Conservation (phyloP, 2,329 filamentous ascomycete genomes). For the Colletotrichum endophyticum region DNA sequence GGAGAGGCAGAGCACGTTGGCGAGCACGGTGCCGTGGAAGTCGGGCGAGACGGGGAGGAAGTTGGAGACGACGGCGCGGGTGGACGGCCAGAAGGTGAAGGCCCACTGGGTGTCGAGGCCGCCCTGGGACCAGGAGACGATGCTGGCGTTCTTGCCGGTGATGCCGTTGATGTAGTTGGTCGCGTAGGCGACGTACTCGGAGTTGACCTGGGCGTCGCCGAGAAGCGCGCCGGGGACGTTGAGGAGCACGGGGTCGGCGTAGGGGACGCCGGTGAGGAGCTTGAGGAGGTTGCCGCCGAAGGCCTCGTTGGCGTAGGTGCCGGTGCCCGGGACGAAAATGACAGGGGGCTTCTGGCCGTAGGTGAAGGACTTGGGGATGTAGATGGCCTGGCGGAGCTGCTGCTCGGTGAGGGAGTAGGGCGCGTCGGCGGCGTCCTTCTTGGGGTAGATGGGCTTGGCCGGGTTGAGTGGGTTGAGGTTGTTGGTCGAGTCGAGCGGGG, state of each 20-base stretch:
- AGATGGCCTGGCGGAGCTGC: conserved; percentile 53
- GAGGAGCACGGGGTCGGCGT: conserved; percentile 58
- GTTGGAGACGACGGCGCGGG: conserved; percentile 46
- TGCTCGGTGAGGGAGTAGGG: conserved; percentile 52
- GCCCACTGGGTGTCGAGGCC: conserved; percentile 61
- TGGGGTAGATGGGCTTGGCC: conserved; percentile 35
- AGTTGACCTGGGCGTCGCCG: conserved; percentile 53
- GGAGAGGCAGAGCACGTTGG: conserved; percentile 14
- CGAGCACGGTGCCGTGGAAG: conserved; percentile 38
- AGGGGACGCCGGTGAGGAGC: conserved; percentile 43
- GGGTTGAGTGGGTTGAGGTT: conserved; percentile 7
- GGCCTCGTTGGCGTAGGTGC: conserved; percentile 47
- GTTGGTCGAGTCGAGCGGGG: neutral
- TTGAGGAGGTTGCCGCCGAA: conserved; percentile 54
- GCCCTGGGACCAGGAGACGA: conserved; percentile 62
- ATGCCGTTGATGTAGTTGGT: conserved; percentile 59
- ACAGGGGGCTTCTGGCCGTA: conserved; percentile 50
- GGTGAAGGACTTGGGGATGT: conserved; percentile 54
- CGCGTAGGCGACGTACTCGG: conserved; percentile 62
- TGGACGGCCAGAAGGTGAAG: conserved; percentile 61
- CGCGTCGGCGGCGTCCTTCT: conserved; percentile 43
- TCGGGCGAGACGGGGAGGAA: conserved; percentile 58
- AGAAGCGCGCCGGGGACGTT: conserved; percentile 56
- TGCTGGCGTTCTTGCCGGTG: conserved; percentile 40
- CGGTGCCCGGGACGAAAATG: conserved; percentile 59